Conservation (phyloP, 139 green algal genomes). For the Chara braunii region DNA sequence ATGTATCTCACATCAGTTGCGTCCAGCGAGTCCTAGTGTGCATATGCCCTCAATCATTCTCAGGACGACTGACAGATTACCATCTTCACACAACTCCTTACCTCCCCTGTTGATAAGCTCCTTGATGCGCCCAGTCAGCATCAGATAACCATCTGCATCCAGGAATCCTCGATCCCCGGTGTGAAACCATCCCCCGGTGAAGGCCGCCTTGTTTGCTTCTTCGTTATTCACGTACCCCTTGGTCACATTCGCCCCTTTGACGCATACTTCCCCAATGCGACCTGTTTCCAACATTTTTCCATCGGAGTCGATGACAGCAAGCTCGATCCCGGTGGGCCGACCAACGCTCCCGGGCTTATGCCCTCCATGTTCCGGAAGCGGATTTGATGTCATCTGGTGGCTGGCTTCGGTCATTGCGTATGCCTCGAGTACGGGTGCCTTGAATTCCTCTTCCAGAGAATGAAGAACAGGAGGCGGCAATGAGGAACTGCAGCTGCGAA, state of each 20-base stretch:
- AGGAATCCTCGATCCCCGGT: conserved; percentile 67
- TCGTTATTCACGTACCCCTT: conserved; percentile 68
- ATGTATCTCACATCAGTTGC: no score
- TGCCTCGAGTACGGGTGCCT: conserved; percentile 76
- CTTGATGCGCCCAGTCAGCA: conserved; percentile 77
- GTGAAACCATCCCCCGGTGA: conserved; percentile 55
- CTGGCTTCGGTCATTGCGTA: conserved; percentile 84
- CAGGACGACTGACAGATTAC: conserved; percentile 4
- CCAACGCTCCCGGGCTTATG: conserved; percentile 46
- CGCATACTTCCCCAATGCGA: conserved; percentile 67
- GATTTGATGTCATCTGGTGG: conserved; percentile 79
- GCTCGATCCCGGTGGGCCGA: conserved; percentile 20
- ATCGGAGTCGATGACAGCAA: conserved; percentile 42
- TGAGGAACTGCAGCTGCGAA: conserved; percentile 65
- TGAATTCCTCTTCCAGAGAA: conserved; percentile 54
- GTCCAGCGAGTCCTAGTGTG: no score
- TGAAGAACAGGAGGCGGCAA: conserved; percentile 63
- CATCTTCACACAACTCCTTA: conserved; percentile 2
- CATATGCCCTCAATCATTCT: no score
- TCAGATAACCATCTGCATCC: conserved; percentile 69
- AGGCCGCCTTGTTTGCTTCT: conserved; percentile 65
- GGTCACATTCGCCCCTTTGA: conserved; percentile 72
- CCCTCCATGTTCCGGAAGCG: conserved; percentile 44
- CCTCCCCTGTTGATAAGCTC: conserved; percentile 68
- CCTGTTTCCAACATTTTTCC: conserved; percentile 11